These are phyloP conservation scores for Volutella citrinella DNA, from an alignment of 2,329 filamentous ascomycete species.

Conservation along the genomic window DNA sequence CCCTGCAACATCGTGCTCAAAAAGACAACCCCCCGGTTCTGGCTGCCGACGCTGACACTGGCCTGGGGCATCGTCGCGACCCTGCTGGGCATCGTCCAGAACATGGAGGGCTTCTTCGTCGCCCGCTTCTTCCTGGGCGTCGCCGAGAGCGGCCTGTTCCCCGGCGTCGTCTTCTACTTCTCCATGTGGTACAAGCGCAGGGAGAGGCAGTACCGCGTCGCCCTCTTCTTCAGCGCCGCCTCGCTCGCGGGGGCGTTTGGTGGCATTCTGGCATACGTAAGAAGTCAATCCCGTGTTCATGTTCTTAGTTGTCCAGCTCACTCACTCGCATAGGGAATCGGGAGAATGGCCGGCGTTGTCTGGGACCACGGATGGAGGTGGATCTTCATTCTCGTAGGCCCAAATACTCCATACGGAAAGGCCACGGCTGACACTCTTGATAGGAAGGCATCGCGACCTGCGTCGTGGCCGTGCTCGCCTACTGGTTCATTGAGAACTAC, in stretches of 20 bases:
- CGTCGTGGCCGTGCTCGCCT: conserved; percentile 45
- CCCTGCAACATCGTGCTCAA: conserved; percentile 63
- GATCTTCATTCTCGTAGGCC: conserved; percentile 57
- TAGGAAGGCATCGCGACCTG: conserved; percentile 56
- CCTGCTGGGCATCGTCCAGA: conserved; percentile 45
- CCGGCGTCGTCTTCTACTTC: conserved; percentile 48
- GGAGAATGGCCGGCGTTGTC: conserved; percentile 49
- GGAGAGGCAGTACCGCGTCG: conserved; percentile 53
- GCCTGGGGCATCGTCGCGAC: conserved; percentile 55
- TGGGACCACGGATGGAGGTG: conserved; percentile 53
- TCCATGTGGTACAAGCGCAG: conserved; percentile 55
- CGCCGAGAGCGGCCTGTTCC: conserved; percentile 50
- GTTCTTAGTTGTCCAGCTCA: too few relatives aligned
- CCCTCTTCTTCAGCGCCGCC: conserved; percentile 54
- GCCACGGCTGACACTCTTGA: conserved; percentile 34
- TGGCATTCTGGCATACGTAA: conserved; percentile 52
- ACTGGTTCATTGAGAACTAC: conserved; percentile 66
- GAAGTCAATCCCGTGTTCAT: conserved; percentile 12
- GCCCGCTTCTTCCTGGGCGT: conserved; percentile 56
- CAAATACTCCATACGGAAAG: accelerated
- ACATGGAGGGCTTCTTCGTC: conserved; percentile 48
- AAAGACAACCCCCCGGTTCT: conserved; percentile 53
- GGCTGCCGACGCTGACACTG: conserved; percentile 56
- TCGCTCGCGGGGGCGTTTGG: conserved; percentile 55
- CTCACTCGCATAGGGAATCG: conserved; percentile 44